Evolutionary conservation across 768 basidiomycete species (phyloP).

Genomic region (Lactarius tabidus): DNA sequence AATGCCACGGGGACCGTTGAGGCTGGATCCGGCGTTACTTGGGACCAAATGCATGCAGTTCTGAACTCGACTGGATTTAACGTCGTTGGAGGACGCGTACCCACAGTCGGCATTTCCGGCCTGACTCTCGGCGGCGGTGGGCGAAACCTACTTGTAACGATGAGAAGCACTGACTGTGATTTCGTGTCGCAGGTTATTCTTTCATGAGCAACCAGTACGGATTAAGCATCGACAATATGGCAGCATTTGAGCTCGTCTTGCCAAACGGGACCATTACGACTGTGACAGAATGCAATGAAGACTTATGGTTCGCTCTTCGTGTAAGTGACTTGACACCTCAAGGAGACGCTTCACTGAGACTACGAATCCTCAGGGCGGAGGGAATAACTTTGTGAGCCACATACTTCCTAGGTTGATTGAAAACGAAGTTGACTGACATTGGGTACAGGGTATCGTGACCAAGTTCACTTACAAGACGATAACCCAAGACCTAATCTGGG

Average conservation of each 20-base stretch:
- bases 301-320: constrained; percentile 17
- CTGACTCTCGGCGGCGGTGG: too few species aligned
- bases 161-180: too few species aligned
- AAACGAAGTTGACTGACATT: not conserved
- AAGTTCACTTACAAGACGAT: constrained; percentile 1
- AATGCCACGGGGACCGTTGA: constrained; percentile 15
- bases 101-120: constrained; percentile 27
- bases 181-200: too few species aligned
- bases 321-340: not conserved
- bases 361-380: constrained; percentile 6
- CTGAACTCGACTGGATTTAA: constrained; percentile 22
- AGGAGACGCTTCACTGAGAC: not conserved
- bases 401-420: not conserved
- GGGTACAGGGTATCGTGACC: constrained; percentile 6
- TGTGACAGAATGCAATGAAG: not conserved
- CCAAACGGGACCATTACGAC: constrained; percentile 29
- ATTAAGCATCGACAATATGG: constrained; percentile 37
- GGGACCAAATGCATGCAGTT: constrained; percentile 28
- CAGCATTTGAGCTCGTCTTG: constrained; percentile 29
- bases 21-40: constrained; percentile 28
- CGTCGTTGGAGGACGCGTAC: constrained; percentile 27
- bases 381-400: constrained; percentile 16
- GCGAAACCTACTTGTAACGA: too few species aligned
- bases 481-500: not conserved
- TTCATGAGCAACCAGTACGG: too few species aligned